Percentiles rank a stretch among this genome's conserved stretches.
These are phyloP conservation scores for Mycena sanguinolenta DNA, from an alignment of 768 basidiomycete species.

Conservation along the genomic window DNA sequence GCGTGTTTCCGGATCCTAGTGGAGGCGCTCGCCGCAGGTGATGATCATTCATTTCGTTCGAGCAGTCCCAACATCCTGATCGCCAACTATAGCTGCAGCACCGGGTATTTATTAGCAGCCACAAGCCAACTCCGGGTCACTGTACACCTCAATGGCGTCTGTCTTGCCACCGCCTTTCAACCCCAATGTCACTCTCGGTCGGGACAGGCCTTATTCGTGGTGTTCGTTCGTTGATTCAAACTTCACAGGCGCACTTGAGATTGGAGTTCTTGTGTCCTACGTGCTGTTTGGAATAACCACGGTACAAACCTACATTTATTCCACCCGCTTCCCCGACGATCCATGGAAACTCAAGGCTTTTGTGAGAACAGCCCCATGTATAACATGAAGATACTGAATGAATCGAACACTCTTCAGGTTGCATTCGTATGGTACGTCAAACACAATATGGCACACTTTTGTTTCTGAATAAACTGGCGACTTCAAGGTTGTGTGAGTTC, in stretches of 20 bases:
- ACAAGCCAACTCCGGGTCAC: neutral
- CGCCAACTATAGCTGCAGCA: neutral
- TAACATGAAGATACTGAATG: neutral
- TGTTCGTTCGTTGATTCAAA: neutral
- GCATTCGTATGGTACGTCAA: conserved; percentile 5
- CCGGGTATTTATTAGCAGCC: neutral
- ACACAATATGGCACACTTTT: neutral
- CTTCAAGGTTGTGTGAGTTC: neutral
- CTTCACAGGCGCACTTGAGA: conserved; percentile 4
- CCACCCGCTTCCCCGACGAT: conserved; percentile 3
- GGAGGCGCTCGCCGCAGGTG: too few species aligned
- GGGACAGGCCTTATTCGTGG: neutral
- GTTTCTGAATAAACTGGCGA: neutral
- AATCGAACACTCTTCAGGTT: neutral
- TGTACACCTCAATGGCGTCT: neutral
- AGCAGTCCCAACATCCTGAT: too few species aligned
- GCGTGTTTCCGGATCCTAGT: too few species aligned
- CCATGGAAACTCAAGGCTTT: neutral
- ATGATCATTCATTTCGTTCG: too few species aligned
- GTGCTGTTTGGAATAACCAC: neutral
- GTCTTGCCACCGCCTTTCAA: neutral
- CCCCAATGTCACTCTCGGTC: neutral
- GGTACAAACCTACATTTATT: conserved; percentile 6
- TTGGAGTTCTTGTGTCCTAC: neutral
- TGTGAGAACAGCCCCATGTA: neutral